Evolutionary conservation across 2,329 filamentous ascomycete genomes (phyloP), one percentile per base, ranked within the genome.

Genomic region (Fusarium denticulatum): DNA sequence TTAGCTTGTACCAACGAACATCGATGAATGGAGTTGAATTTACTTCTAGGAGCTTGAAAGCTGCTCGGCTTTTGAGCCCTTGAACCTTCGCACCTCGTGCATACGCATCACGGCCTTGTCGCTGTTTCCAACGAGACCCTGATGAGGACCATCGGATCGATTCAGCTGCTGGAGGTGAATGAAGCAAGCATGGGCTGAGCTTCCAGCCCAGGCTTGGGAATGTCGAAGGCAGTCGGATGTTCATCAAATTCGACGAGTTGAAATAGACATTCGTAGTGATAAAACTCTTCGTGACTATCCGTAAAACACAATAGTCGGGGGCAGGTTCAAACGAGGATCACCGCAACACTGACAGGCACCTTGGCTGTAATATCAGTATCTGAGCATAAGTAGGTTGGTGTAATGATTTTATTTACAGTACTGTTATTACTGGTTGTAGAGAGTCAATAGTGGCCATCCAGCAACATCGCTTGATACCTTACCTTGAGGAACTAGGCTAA

Each of bases 11-110:
- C 28, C 6, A 13, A 26, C 7, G 7, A 8, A 22, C 9, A 28
- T 15, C 20, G 22, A 13, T 20, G 11, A 13, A 13, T 24, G 14
- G 16, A 24, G 16, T 6, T 18, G 12, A 34, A 16, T 78, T 37
- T 80, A 94, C 94, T 86, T 98, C 93, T 24, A 98, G 83, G 15
- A 99, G 86, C 82, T 99, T 99, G 82, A 96, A 98, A 0, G 95
- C 96, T 32, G 96, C 96, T 71, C 96, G 90, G 77, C 94, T 97
- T 83, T 96, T 98, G 65, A 98, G 84, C 1, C 92, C 92, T 74
- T 93, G 88, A 5, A 97, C 90, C 78, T 91, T 93, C 50, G 96
- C 95, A 76, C 93, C 90, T 63, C 89, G 89, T 1, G 92, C 89
- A 80, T 91, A 97, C 24, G 83, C 83, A 83, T 99, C 96, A 45